Evolutionary conservation across 176 grass and related monocot genomes (phyloP).

Genomic region (Phyllostachys edulis): DNA sequence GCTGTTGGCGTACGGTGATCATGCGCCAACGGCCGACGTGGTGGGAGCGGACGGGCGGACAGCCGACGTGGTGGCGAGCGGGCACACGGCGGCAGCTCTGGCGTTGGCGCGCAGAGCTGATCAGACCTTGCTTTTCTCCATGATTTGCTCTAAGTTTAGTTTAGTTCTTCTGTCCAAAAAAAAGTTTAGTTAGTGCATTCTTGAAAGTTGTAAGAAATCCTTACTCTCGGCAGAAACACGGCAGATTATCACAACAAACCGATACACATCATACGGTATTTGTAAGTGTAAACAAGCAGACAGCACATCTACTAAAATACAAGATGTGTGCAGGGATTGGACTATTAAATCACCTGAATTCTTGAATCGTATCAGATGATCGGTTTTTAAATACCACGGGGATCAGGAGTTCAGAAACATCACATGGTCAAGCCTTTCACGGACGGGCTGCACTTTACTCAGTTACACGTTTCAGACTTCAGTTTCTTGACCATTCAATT

Average conservation of each 20-base stretch:
- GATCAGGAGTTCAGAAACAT: slow-evolving; percentile 19
- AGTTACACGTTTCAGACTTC: slow-evolving; percentile 15
- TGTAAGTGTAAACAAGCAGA: slow-evolving; percentile 3
- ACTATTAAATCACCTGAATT: slow-evolving; percentile 5
- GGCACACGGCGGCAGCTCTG: too few species aligned
- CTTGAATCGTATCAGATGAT: background rate
- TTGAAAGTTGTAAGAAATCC: background rate
- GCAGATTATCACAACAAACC: background rate
- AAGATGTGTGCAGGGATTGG: slow-evolving; percentile 26
- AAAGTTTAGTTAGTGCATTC: background rate
- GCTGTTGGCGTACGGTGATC: too few species aligned
- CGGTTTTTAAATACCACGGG: background rate
- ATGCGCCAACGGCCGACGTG: too few species aligned
- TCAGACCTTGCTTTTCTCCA: slow-evolving; percentile 17
- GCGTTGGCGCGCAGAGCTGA: too few species aligned
- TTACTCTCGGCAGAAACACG: background rate
- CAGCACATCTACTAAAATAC: slow-evolving; percentile 35
- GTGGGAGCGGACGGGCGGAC: too few species aligned
- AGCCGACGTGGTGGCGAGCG: too few species aligned
- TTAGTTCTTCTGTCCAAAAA: background rate
- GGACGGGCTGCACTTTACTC: background rate
- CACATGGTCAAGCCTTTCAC: slow-evolving; percentile 8
- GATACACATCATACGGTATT: background rate
- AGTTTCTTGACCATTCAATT: slow-evolving; percentile 37
- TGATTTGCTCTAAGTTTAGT: slow-evolving; percentile 31